Conservation (phyloP, 768 basidiomycete genomes). For the Gyrodon lividus region DNA sequence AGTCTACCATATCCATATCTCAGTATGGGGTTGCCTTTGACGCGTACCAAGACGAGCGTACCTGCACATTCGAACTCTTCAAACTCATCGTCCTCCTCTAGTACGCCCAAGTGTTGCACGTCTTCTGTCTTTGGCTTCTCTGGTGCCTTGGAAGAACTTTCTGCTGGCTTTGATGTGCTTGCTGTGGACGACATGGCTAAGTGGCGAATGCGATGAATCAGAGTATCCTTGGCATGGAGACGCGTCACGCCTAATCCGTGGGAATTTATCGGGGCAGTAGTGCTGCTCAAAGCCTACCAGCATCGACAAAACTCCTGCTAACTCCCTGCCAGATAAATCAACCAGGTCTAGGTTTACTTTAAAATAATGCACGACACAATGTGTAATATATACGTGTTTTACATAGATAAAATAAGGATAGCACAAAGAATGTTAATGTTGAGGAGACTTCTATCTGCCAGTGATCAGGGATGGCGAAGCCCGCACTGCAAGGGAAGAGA, state of each 20-base stretch:
- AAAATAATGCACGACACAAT: background rate
- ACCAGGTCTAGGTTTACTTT: background rate
- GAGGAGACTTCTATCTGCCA: constrained; percentile 9
- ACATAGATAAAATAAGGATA: constrained; percentile 38
- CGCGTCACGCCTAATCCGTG: constrained; percentile 27
- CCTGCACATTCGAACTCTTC: constrained; percentile 90
- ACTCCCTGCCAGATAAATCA: too few relatives aligned
- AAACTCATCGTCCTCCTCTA: constrained; percentile 98
- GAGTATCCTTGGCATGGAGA: background rate
- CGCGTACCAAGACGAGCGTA: constrained; percentile 31
- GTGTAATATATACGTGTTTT: constrained; percentile 9
- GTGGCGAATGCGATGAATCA: background rate
- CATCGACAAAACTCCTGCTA: background rate
- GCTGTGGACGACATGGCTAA: constrained; percentile 42
- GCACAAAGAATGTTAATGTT: constrained; percentile 4
- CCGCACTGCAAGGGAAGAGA: constrained; percentile 17
- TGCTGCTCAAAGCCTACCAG: too few relatives aligned
- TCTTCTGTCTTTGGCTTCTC: constrained; percentile 46
- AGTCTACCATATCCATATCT: constrained; percentile 48
- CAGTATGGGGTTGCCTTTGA: background rate
- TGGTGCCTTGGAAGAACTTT: constrained; percentile 22
- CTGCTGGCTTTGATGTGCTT: constrained; percentile 46
- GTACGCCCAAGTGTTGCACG: constrained; percentile 72
- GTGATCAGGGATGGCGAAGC: constrained; percentile 7
- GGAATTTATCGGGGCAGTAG: too few relatives aligned